Evolutionary conservation across 805 yeast genomes (phyloP), one percentile per base, ranked within the genome.

Genomic region (Candida coleopterorum): DNA sequence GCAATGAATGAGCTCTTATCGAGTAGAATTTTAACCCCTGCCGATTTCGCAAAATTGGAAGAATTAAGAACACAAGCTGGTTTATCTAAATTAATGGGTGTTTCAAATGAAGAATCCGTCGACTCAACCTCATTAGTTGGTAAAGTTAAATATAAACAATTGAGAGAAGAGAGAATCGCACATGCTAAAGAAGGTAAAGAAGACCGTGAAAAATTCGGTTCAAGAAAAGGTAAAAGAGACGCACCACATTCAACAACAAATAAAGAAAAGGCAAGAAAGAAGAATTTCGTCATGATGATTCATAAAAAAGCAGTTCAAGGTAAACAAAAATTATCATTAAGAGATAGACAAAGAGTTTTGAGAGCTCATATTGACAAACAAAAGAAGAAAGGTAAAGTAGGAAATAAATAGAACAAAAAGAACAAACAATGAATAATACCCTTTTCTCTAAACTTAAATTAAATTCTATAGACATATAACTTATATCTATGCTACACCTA

Each of bases 231-330:
- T 53, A 81, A 81, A 62, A 68, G 80, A 54, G 82, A 79, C 17
- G 74, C 74, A 38, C 71, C 75, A 12, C 97, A 83, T 56, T 85
- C 95, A 20, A 89, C 97, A 9, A 93, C 99, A 2, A 93, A 93
- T 61, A 79, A 79, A 63, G 97, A 94, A 64, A 93, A 93, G 77
- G 94, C 88, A 17, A 77, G 97, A 62, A 87, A 87, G 87, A 93
- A 93, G 96, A 93, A 93, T 65, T 93, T 88, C 56, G 90, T 93
- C 57, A 93, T 93, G 99, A 85, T 85, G 90, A 85, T 93, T 49
- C 99, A 93, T 64, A 93, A 90, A 68, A 79, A 79, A 52, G 80
- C 85, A 34, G 97, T 93, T 26, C 95, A 85, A 62, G 97, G 97
- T 45, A 93, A 93, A 62, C 89, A 83, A 45, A 85, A 81, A 65